Evolutionary conservation across 768 basidiomycete genomes (phyloP), one percentile per base, ranked within the genome.

Genomic region (Mycena latifolia): DNA sequence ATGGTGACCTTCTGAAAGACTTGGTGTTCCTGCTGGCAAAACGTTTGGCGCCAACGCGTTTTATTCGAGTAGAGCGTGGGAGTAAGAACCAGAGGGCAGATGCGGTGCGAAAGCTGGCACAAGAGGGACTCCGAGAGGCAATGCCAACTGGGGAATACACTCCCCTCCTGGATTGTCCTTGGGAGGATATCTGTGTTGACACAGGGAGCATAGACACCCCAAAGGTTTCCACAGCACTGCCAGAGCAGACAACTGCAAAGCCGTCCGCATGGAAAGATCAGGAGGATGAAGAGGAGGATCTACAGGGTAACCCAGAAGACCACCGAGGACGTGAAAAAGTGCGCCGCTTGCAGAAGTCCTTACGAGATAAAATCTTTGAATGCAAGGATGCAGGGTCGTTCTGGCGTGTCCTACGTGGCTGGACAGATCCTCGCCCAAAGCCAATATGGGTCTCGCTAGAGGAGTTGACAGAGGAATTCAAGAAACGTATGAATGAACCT

Each of bases 331-430:
- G 52, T 9, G 61, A 46, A 22, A 61, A 22, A 27, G 31, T 61
- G 5, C 31, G 43, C 2, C 10, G 33, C 15, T 31, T 61, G 4
- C 61, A 61, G 43, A 45, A 46, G 24, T 24, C 29, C 22, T 37
- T 61, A 27, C 39, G 53, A n/a, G 61, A 54, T 22, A 61, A 61
- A n/a, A 35, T 61, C 25, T 61, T 61, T 37, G 60, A 61, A 22
- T 53, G 52, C 31, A 61, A 54, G 31, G 61, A 61, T 61, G 61
- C 31, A 2, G 61, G 52, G 1, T 24, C 61, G 12, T 63, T 56
- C 25, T 63, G 62, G 62, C 54, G 48, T 5, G 55, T 56, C 9
- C 54, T 63, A 2, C 54, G 62, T 17, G 54, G 62, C 5, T 63
- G 62, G 62, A 63, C 54, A 0, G 39, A 63, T 33, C 54, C 62